Percentiles rank a stretch among this genome's conserved stretches.
phyloP scores from a whole-genome alignment of 768 basidiomycete species.

The Trametopsis cervina region DNA sequence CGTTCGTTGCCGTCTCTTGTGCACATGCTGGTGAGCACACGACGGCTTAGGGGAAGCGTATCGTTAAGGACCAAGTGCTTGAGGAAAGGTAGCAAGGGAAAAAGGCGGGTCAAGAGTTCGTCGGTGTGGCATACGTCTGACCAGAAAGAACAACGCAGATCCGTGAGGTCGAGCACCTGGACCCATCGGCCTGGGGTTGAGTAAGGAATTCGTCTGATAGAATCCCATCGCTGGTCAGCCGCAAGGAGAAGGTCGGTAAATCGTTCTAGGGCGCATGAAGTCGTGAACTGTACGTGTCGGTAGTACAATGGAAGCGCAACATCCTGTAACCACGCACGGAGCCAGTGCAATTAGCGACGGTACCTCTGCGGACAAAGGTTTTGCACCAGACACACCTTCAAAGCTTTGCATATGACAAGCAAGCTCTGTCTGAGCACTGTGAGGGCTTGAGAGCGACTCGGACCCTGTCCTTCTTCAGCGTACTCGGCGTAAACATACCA shows the following conservation, averaged over 20 bases:
- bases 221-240: slow-evolving; percentile 81
- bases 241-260: slow-evolving; percentile 51
- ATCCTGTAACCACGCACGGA: slow-evolving; percentile 36
- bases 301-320: slow-evolving; percentile 64
- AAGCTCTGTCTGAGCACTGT: slow-evolving; percentile 17
- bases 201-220: slow-evolving; percentile 78
- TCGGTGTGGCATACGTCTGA: slow-evolving; percentile 51
- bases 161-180: slow-evolving; percentile 64
- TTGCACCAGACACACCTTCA: slow-evolving; percentile 26
- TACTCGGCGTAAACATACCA: slow-evolving; percentile 24
- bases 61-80: slow-evolving; percentile 45
- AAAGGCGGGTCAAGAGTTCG: slow-evolving; percentile 53
- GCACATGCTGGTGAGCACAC: slow-evolving; percentile 46
- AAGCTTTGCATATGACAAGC: slow-evolving; percentile 33
- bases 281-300: slow-evolving; percentile 39
- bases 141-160: slow-evolving; percentile 35
- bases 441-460: slow-evolving; percentile 5
- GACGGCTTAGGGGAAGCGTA: slow-evolving; percentile 51
- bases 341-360: slow-evolving; percentile 2
- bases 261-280: slow-evolving; percentile 39
- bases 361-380: slow-evolving; percentile 3
- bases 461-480: slow-evolving; percentile 7
- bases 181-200: slow-evolving; percentile 89
- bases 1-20: slow-evolving; percentile 43
- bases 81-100: slow-evolving; percentile 65